phyloP scores from a whole-genome alignment of 768 basidiomycete genomes.

The Leccinum variicolor region DNA sequence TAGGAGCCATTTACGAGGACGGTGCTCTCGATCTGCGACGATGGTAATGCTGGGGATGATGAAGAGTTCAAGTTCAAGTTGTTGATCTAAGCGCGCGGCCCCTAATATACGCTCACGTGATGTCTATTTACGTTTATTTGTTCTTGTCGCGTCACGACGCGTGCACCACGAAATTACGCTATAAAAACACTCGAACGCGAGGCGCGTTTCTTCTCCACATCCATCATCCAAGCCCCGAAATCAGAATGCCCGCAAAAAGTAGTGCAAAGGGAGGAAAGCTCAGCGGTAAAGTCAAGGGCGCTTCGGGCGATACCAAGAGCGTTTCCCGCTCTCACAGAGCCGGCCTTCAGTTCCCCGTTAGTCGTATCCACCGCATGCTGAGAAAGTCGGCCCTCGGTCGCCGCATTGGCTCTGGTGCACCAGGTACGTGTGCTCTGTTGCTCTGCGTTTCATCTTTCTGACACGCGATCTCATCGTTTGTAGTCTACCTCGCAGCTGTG shows the following conservation, averaged over 20 bases:
- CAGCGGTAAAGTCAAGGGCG: conserved; percentile 53
- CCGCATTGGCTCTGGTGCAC: conserved; percentile 86
- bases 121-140: conserved; percentile 31
- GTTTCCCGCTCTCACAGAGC: conserved; percentile 73
- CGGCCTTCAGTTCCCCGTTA: conserved; percentile 86
- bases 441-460: conserved; percentile 8
- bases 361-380: conserved; percentile 85
- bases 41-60: not conserved
- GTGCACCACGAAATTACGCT: conserved; percentile 24
- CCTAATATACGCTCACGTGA: conserved; percentile 37
- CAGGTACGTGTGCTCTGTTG: conserved; percentile 41
- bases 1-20: conserved; percentile 42
- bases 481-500: conserved; percentile 90
- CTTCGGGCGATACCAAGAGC: conserved; percentile 37
- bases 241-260: conserved; percentile 30
- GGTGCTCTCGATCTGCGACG: not conserved
- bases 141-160: conserved; percentile 36
- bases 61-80: conserved; percentile 15
- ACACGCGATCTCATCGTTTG: not conserved
- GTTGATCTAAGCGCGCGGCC: conserved; percentile 7
- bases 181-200: conserved; percentile 18
- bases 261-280: conserved; percentile 35
- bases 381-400: conserved; percentile 85
- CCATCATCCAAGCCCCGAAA: not conserved
- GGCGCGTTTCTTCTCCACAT: not conserved